A percentile compares a stretch with the other conserved stretches of the same genome.
Conservation (phyloP, 2,329 filamentous ascomycete genomes). For the Sclerotinia subarctica region DNA sequence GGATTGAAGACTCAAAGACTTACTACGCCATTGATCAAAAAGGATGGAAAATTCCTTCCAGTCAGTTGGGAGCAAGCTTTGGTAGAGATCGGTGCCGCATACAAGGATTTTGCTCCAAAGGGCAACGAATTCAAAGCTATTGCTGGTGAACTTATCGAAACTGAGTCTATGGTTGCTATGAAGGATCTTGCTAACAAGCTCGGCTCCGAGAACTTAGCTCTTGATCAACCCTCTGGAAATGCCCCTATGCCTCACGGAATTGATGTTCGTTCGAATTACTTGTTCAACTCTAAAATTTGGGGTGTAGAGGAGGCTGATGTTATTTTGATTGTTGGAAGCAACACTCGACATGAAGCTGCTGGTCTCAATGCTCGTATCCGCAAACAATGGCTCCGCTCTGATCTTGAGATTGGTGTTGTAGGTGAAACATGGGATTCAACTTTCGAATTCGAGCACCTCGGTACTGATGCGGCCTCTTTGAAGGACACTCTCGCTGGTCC, state of each 20-base stretch:
- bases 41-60: conserved; percentile 86
- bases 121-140: conserved; percentile 95
- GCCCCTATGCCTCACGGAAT: conserved; percentile 86
- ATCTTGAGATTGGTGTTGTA: conserved; percentile 87
- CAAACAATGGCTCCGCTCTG: conserved; percentile 96
- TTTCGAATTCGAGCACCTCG: conserved; percentile 92
- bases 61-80: conserved; percentile 95
- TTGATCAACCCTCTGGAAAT: conserved; percentile 83
- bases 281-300: conserved; percentile 93
- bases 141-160: conserved; percentile 85
- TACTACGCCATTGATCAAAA: conserved; percentile 85
- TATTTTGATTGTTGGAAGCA: conserved; percentile 90
- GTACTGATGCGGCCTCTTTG: conserved; percentile 71
- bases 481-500: conserved; percentile 81
- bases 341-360: conserved; percentile 91
- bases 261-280: conserved; percentile 89
- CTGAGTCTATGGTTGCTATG: conserved; percentile 90
- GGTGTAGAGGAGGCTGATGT: conserved; percentile 92
- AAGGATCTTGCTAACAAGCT: conserved; percentile 97
- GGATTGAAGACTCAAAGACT: conserved; percentile 94
- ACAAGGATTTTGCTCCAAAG: conserved; percentile 74
- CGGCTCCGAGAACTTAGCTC: conserved; percentile 89
- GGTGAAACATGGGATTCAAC: conserved; percentile 91
- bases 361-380: conserved; percentile 94
- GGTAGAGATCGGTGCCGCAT: conserved; percentile 78